These are phyloP conservation scores for Daldinia decipiens DNA, from an alignment of 495 filamentous ascomycete genomes.

Conservation along the genomic window DNA sequence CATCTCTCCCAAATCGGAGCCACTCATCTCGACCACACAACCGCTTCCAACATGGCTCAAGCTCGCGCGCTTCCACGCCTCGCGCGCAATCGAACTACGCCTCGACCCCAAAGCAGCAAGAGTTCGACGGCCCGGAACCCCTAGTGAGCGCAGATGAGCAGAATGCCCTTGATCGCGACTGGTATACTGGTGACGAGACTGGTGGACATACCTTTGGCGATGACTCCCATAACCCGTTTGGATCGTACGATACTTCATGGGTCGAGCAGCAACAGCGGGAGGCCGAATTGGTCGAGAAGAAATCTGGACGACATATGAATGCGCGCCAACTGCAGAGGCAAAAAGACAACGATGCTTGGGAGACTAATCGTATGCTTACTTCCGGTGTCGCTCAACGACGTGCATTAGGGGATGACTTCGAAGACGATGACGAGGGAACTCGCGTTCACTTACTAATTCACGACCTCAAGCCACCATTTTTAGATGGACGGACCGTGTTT, in stretches of 20 bases:
- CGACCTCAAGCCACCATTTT: conserved; percentile 92
- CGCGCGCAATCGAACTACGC: conserved; percentile 57
- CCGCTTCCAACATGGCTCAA: conserved; percentile 46
- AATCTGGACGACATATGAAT: conserved; percentile 73
- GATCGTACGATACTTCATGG: conserved; percentile 70
- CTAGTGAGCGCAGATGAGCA: conserved; percentile 58
- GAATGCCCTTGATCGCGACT: conserved; percentile 84
- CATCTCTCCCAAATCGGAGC: conserved; percentile 62
- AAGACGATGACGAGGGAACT: conserved; percentile 91
- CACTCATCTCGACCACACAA: conserved; percentile 52
- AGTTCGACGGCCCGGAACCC: conserved; percentile 65
- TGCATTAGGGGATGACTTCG: conserved; percentile 81
- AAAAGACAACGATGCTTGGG: conserved; percentile 96
- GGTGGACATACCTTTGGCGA: conserved; percentile 77
- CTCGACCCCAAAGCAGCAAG: conserved; percentile 60
- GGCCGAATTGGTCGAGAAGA: conserved; percentile 76
- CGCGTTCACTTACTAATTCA: conserved; percentile 92
- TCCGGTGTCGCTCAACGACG: conserved; percentile 93
- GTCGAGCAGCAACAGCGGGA: conserved; percentile 76
- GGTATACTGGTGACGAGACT: conserved; percentile 84
- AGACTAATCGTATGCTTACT: conserved; percentile 97
- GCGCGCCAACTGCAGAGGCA: conserved; percentile 83
- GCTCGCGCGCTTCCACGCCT: conserved; percentile 60
- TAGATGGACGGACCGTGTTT: conserved; percentile 94
- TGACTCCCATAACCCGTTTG: conserved; percentile 69